Evolutionary conservation across 768 basidiomycete genomes (phyloP).

Genomic region (Mrakia frigida): DNA sequence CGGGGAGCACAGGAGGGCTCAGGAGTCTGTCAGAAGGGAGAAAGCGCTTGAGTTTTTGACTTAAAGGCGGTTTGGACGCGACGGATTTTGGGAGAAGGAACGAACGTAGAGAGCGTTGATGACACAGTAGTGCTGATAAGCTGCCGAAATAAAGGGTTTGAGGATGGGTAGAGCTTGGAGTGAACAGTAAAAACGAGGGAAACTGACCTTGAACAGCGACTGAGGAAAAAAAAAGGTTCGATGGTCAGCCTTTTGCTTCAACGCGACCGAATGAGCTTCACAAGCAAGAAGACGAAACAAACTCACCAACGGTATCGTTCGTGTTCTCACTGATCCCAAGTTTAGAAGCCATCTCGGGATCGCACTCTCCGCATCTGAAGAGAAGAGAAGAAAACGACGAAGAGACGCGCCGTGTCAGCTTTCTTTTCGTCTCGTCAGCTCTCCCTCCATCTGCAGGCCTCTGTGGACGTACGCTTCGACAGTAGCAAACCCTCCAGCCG

Average conservation of each 20-base stretch:
- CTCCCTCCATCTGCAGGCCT: not conserved
- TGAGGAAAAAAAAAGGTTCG: not conserved
- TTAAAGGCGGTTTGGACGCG: not conserved
- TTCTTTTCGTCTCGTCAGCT: not conserved
- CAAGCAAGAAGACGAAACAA: not conserved
- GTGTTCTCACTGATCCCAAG: not conserved
- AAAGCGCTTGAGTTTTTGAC: no score
- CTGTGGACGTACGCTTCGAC: not conserved
- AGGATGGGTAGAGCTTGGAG: not conserved
- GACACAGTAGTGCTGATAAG: not conserved
- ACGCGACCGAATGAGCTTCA: no score
- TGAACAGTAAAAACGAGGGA: not conserved
- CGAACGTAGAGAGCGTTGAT: not conserved
- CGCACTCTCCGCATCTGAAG: constrained; percentile 1
- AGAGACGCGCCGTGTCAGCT: no score
- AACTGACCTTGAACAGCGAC: constrained; percentile 4
- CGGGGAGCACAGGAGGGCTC: not conserved
- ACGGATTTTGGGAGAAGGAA: not conserved
- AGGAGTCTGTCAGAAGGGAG: not conserved
- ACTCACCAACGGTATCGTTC: not conserved
- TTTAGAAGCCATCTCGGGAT: not conserved
- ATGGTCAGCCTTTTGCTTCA: not conserved
- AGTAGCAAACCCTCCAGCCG: not conserved
- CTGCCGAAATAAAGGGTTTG: not conserved
- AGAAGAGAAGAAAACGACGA: not conserved